A percentile compares a stretch with the other conserved stretches of the same genome.
Conservation (phyloP, 2,329 filamentous ascomycete genomes). For the Verticillium longisporum region DNA sequence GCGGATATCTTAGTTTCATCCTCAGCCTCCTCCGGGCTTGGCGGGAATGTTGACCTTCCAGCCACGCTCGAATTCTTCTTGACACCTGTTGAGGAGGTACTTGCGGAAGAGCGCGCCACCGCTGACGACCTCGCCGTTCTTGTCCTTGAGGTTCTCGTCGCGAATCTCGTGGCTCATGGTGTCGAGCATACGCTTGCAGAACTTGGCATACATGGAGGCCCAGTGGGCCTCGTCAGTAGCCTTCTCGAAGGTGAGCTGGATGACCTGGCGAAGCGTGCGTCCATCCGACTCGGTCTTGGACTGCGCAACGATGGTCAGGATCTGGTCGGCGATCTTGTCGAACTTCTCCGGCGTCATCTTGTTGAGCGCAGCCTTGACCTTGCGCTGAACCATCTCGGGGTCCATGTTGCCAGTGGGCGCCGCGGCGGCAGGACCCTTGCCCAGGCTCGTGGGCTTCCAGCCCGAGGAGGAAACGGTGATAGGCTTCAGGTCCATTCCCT, state of each 20-base stretch:
- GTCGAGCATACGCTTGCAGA: constrained; percentile 95
- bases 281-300: constrained; percentile 95
- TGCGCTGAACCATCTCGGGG: constrained; percentile 91
- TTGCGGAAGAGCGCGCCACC: constrained; percentile 96
- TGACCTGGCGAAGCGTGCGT: constrained; percentile 91
- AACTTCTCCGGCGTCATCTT: constrained; percentile 99
- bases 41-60: constrained; percentile 85
- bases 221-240: constrained; percentile 97
- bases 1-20: constrained; percentile 38
- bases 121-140: constrained; percentile 77
- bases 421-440: constrained; percentile 29
- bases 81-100: constrained; percentile 95
- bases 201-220: constrained; percentile 98
- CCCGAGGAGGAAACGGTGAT: constrained; percentile 66
- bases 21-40: constrained; percentile 63
- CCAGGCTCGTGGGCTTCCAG: constrained; percentile 82
- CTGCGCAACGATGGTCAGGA: constrained; percentile 84
- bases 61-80: constrained; percentile 97
- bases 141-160: constrained; percentile 91
- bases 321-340: constrained; percentile 89
- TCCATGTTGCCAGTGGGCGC: constrained; percentile 58
- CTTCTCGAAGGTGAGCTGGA: constrained; percentile 98
- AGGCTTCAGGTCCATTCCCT: constrained; percentile 72
- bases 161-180: constrained; percentile 92
- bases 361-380: constrained; percentile 97